Conservation (phyloP, 2,329 filamentous ascomycete species). For the Grosmannia serpens region DNA sequence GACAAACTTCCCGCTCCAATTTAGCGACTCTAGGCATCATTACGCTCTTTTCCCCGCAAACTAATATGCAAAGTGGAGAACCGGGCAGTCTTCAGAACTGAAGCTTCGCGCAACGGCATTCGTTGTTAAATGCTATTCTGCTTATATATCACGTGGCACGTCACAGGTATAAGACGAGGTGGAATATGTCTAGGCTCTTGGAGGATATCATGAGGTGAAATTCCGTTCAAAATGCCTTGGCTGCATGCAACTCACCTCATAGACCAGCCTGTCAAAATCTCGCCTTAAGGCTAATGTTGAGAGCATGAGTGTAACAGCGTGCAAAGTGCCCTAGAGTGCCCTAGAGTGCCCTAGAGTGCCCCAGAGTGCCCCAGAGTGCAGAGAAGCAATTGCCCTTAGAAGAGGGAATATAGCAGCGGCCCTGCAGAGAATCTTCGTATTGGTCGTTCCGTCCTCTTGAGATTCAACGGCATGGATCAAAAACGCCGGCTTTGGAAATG, state of each 20-base stretch:
- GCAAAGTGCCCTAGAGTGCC: not conserved
- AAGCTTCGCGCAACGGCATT: no score
- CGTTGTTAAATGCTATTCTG: no score
- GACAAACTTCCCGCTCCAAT: not conserved
- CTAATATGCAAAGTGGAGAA: not conserved
- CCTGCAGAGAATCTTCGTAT: not conserved
- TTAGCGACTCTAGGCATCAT: not conserved
- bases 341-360: not conserved
- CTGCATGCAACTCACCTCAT: no score
- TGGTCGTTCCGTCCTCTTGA: not conserved
- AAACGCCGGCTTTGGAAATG: constrained; percentile 5
- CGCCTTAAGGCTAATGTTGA: not conserved
- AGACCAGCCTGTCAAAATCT: not conserved
- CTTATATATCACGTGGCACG: no score
- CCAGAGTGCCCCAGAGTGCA: not conserved
- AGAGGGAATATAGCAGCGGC: constrained; percentile 7
- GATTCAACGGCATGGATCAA: constrained; percentile 6
- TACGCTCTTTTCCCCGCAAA: not conserved
- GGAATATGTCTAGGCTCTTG: no score
- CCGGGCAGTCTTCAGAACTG: no score
- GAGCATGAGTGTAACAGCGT: not conserved
- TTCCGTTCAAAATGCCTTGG: no score
- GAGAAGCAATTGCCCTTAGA: constrained; percentile 1
- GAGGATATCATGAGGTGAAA: no score
- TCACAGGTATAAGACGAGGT: no score